Conservation (phyloP, 2,329 filamentous ascomycete species). For the Penicillium sp. region DNA sequence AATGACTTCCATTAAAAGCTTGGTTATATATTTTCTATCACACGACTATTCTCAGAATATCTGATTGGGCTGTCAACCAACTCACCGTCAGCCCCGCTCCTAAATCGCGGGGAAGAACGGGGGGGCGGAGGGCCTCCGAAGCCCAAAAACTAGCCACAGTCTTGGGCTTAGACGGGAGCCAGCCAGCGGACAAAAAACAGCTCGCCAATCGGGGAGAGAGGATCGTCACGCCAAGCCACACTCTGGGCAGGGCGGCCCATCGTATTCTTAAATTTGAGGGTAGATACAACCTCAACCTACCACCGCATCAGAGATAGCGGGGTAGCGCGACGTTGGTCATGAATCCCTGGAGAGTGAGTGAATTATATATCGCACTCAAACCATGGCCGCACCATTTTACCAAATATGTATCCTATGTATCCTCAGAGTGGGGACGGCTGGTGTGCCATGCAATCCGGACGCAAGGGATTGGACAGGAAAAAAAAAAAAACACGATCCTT, state of each 20-base stretch:
- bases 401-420: not conserved
- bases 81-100: not conserved
- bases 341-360: not conserved
- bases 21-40: not conserved
- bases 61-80: not conserved
- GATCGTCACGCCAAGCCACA: conserved; percentile 22
- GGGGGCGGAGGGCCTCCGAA: not conserved
- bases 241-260: conserved; percentile 5
- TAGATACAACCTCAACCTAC: conserved; percentile 16
- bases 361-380: not conserved
- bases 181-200: not conserved
- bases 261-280: conserved; percentile 9
- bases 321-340: not conserved
- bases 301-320: conserved; percentile 6
- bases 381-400: not conserved
- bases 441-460: conserved; percentile 5
- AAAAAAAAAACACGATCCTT: conserved; percentile 1
- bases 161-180: not conserved
- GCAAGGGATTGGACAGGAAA: conserved; percentile 5
- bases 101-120: conserved; percentile 1
- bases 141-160: not conserved
- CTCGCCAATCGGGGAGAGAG: conserved; percentile 10
- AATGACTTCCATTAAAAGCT: not conserved
- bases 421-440: not conserved
- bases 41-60: not conserved